phyloP scores from a whole-genome alignment of 768 basidiomycete genomes.

The Mrakia frigida region DNA sequence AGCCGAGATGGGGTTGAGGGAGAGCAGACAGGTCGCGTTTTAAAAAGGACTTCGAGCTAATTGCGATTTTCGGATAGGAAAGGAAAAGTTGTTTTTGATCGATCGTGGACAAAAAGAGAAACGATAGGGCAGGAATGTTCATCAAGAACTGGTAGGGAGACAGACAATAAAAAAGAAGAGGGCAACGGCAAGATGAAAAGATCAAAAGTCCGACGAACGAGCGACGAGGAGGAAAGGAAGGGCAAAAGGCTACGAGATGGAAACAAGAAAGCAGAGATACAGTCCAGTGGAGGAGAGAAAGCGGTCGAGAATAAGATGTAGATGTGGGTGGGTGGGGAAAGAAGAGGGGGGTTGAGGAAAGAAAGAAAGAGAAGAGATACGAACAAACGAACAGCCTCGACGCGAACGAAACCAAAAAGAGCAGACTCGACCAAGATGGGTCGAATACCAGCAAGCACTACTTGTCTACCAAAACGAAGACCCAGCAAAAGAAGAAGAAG shows the following conservation, averaged over 20 bases:
- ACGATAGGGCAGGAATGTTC: neutral
- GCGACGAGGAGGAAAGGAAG: no score
- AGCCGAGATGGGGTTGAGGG: neutral
- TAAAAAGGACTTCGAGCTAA: no score
- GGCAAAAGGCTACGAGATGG: neutral
- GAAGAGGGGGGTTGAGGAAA: neutral
- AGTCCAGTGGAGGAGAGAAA: neutral
- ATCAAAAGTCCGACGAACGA: neutral
- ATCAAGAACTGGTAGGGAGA: neutral
- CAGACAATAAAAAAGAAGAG: neutral
- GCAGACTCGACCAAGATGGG: no score
- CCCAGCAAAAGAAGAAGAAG: neutral
- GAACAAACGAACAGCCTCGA: neutral
- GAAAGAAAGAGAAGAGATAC: neutral
- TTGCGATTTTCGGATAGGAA: no score
- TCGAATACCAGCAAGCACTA: neutral
- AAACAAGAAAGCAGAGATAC: neutral
- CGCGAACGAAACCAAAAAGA: no score
- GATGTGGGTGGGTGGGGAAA: no score
- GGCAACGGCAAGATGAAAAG: neutral
- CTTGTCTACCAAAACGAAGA: neutral
- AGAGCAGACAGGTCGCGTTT: neutral
- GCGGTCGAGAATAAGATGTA: neutral
- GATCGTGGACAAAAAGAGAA: neutral
- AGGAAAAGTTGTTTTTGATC: neutral